Base-by-base conservation (phyloP, 805 yeast genomes). In the Jamesozyma lodderae region DNA sequence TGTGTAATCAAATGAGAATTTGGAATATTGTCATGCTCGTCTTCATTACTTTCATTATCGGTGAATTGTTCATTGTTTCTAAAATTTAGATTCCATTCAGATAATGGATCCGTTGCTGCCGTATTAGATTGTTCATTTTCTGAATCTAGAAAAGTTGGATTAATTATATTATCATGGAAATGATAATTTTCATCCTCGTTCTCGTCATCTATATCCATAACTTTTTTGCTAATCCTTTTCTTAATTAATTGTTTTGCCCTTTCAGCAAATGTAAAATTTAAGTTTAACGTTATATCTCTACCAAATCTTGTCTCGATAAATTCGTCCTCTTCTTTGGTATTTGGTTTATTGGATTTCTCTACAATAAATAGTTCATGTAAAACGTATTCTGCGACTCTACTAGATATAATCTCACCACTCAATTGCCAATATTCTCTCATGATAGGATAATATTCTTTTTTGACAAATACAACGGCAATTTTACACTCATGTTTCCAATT, bases 361-460 rank as follows among this genome's bases (percentile, higher is more conserved):
- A 62, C 57, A 44, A 59, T 50, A 54, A 70, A 49, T 50, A 81
- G 62, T 54, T 77, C 84, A 43, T 75, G 76, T 42, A 81, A 60
- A 34, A 83, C 77, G 52, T 85, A 92, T 59, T 88, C 96, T 1
- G 87, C 96, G 56, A 79, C 64, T 51, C 97, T 69, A 25, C 95
- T 84, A 13, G 95, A 84, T 20, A 92, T 74, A n/a, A 96, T 95
- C 60, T 90, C 96, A 20, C 99, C 99, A 0, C 95, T 68, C 53
- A 88, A 96, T 59, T 90, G 96, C 98, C 98, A 92, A 63, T 85
- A 92, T 50, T 77, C 77, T 55, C 85, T 87, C 28, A 92, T 88
- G 4, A 82, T 58, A 1, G 74, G 59, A 44, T 68, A 77, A 41
- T 70, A 77, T 3, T 67, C 64, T 2, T 66, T 59, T 2, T 84